Evolutionary conservation across 306 rosid genomes (phyloP).

Genomic region (Rubus parviflorus): DNA sequence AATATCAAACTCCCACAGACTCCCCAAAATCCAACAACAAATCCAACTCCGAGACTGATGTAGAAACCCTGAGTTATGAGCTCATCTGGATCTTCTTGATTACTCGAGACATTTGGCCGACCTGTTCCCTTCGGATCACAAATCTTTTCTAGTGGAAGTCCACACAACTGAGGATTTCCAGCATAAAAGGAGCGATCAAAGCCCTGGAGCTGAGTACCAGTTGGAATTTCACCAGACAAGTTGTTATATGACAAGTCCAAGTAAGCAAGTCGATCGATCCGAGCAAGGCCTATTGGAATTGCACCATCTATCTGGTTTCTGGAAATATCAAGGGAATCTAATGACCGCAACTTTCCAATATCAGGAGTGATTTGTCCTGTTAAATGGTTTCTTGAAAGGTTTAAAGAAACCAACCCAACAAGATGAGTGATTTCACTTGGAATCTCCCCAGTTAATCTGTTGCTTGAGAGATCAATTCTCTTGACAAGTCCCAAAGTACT

Average conservation of each 20-base stretch:
- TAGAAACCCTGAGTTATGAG: slow-evolving; percentile 18
- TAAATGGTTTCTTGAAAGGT: slow-evolving; percentile 11
- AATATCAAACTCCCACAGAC: slow-evolving; percentile 27
- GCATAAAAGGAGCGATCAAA: neutral
- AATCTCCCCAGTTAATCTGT: neutral
- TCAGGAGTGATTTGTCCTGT: neutral
- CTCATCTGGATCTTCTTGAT: neutral
- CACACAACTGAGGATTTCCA: slow-evolving; percentile 25
- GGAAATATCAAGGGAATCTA: slow-evolving; percentile 20
- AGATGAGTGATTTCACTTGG: slow-evolving; percentile 8
- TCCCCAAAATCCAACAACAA: slow-evolving; percentile 34
- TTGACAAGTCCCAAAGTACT: neutral
- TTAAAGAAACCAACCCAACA: slow-evolving; percentile 16
- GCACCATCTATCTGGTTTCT: neutral
- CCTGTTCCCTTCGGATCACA: neutral
- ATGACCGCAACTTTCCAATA: slow-evolving; percentile 4
- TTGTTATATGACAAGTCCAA: slow-evolving; percentile 22
- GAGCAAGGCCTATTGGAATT: slow-evolving; percentile 1
- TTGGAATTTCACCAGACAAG: slow-evolving; percentile 15
- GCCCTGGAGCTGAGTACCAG: neutral
- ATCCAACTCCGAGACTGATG: slow-evolving; percentile 7
- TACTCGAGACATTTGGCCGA: too few relatives aligned
- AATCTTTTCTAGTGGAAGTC: slow-evolving; percentile 4
- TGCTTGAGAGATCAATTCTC: slow-evolving; percentile 18
- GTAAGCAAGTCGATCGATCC: neutral